Evolutionary conservation across 257 asterid species (phyloP), one percentile per base, ranked within the genome.

Genomic region (Jasminum sambac): DNA sequence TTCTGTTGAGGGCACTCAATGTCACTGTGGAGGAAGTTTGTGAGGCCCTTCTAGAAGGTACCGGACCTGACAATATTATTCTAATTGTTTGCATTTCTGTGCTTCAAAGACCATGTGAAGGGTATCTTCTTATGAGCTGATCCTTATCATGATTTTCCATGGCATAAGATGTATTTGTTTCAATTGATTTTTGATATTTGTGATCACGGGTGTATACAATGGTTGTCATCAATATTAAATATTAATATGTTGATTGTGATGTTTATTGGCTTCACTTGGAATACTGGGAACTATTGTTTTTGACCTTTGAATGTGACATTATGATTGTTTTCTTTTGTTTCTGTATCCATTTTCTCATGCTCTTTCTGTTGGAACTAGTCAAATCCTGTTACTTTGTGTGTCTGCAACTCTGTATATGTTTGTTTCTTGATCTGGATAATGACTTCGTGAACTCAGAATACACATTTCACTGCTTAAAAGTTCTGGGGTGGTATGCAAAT

Each of bases 11-110:
- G 84, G 99, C 99, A 24, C 88, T 91, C 68, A 87, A 89, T 77
- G 96, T 91, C 57, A 95, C 99, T 2, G 87, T 86, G 17, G 99
- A 89, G 57, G 99, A 95, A 85, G 99, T 91, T 72, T 91, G 99
- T 40, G 98, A 95, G 57, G 95, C 94, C 44, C 96, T 95, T 70
- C 42, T 79, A 41, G 99, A 91, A 85, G 99, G 99, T 94, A 84
- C 36, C 25, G 41, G 44, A 72, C 36, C 41, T 2, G 11, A 65
- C 37, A 26, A n/a, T 52, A 14, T 66, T 17, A n/a, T 6, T 21
- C 19, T 58, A n/a, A 36, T 48, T 7, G 39, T 30, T 57, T 50
- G 38, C 43, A 42, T 68, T 64, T 80, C 36, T 67, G 52, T 59
- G 68, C 11, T 61, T 52, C 55, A 42, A 23, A 39, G 55, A 37